These are phyloP conservation scores for Juglanconis sp. DNA, from an alignment of 2,329 filamentous ascomycete genomes.

Conservation along the genomic window DNA sequence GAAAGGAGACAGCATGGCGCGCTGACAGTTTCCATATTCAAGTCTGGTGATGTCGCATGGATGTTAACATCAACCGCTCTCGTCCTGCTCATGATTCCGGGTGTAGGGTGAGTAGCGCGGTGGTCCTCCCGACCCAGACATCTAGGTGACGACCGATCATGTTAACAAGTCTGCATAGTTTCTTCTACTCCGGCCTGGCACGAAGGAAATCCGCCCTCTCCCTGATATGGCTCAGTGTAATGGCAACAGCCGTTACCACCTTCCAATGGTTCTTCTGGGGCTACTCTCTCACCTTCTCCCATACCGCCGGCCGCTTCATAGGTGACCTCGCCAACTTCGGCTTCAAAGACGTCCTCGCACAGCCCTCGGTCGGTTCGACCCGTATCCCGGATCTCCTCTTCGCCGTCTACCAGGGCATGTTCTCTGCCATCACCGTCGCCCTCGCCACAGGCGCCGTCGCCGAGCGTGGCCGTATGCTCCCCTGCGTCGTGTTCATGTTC, in stretches of 20 bases:
- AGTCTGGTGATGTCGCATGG: constrained; percentile 83
- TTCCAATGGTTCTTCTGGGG: constrained; percentile 64
- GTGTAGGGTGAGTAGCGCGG: constrained; percentile 61
- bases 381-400: constrained; percentile 81
- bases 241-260: constrained; percentile 79
- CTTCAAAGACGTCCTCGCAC: constrained; percentile 68
- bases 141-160: not conserved
- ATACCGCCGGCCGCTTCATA: constrained; percentile 59
- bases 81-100: constrained; percentile 88
- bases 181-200: constrained; percentile 91
- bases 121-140: constrained; percentile 23
- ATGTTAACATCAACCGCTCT: constrained; percentile 78
- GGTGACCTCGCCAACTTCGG: constrained; percentile 61
- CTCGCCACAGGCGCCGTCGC: constrained; percentile 81
- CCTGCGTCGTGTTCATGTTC: constrained; percentile 89
- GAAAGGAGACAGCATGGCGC: constrained; percentile 17
- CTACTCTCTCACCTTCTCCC: constrained; percentile 60
- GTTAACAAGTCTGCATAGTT: constrained; percentile 34
- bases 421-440: constrained; percentile 80
- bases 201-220: constrained; percentile 86
- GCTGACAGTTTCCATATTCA: constrained; percentile 25
- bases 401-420: constrained; percentile 85
- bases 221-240: constrained; percentile 85
- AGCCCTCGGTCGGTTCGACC: constrained; percentile 69
- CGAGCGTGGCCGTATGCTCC: constrained; percentile 83